Conservation (phyloP, 176 grass and related monocot genomes). For the Zea luxurians region DNA sequence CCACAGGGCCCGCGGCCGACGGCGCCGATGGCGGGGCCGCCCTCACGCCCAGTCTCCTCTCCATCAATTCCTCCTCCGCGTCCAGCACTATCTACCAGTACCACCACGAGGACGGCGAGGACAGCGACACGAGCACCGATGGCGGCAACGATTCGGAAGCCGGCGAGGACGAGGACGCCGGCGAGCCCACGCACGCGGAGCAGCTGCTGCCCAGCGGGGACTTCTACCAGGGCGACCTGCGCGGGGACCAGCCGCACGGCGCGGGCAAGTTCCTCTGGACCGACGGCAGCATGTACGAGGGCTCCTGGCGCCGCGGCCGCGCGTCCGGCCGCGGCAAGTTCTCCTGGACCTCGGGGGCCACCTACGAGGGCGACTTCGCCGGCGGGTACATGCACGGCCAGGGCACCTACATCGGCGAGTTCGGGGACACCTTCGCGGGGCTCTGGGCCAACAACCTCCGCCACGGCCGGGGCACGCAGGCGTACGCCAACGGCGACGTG, state of each 20-base stretch:
- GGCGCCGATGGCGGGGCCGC: not conserved
- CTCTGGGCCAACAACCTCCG: constrained; percentile 70
- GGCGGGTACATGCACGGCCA: constrained; percentile 69
- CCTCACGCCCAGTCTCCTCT: constrained; percentile 19
- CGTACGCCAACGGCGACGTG: constrained; percentile 63
- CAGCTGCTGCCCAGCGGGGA: constrained; percentile 56
- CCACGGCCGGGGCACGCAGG: constrained; percentile 71
- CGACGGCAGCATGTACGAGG: constrained; percentile 88
- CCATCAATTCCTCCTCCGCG: constrained; percentile 14
- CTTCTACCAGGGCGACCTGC: constrained; percentile 68
- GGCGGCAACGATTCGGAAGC: not conserved
- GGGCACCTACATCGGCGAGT: constrained; percentile 67
- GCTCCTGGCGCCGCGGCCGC: constrained; percentile 56
- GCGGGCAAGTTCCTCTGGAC: constrained; percentile 74
- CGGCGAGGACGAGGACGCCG: not conserved
- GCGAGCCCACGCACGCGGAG: constrained; percentile 43
- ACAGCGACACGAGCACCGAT: not conserved
- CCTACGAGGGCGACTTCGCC: constrained; percentile 73
- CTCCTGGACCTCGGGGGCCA: constrained; percentile 72
- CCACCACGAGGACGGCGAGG: not conserved
- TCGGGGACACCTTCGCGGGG: constrained; percentile 71
- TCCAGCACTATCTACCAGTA: constrained; percentile 53
- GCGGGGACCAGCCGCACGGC: constrained; percentile 48
- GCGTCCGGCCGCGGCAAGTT: constrained; percentile 73
- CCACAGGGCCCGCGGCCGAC: not conserved